Conservation (phyloP, 331 rosid genomes). For the Prunus yedoensis region DNA sequence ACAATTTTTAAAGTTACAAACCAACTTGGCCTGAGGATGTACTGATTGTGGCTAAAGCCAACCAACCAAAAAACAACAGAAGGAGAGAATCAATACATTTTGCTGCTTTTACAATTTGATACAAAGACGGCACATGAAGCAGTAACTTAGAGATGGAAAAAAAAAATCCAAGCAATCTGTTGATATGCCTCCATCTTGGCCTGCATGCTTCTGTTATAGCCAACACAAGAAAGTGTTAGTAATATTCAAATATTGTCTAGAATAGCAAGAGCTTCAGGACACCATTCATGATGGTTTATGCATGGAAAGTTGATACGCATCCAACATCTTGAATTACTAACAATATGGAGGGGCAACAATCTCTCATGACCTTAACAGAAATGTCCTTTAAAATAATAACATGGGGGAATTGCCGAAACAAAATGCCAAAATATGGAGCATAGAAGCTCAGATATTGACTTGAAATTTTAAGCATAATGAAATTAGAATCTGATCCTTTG, state of each 20-base stretch:
- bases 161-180: background rate
- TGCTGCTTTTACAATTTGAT: background rate
- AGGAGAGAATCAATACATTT: background rate
- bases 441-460: background rate
- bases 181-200: background rate
- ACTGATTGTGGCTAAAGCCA: background rate
- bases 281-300: background rate
- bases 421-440: background rate
- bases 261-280: background rate
- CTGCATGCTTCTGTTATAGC: constrained; percentile 3
- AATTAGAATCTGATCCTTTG: background rate
- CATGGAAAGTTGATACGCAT: background rate
- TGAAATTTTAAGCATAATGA: background rate
- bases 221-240: background rate
- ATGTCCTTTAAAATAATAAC: background rate
- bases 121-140: background rate
- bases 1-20: background rate
- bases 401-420: background rate
- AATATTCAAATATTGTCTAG: background rate
- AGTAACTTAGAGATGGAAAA: background rate
- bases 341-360: background rate
- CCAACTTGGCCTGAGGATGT: background rate
- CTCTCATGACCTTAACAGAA: background rate
- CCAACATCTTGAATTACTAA: background rate
- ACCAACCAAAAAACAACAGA: background rate